Conservation (phyloP, 1,284 basidiomycete species). For the Singerocomus inundabilis region DNA sequence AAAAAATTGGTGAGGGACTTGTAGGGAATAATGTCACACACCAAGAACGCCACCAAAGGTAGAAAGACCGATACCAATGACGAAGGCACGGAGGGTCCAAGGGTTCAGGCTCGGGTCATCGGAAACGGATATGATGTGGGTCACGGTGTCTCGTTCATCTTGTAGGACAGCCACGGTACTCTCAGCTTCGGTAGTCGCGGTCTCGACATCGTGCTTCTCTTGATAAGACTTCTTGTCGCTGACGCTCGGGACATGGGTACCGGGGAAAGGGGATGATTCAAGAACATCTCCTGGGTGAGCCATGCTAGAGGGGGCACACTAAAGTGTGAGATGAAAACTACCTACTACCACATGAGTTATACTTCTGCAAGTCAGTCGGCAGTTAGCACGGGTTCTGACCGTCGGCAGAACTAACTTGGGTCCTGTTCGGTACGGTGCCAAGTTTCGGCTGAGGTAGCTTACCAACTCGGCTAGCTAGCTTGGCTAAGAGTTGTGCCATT, state of each 20-base stretch:
- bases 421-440: no score
- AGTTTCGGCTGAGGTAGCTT: no score
- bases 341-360: neutral
- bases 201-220: constrained; percentile 37
- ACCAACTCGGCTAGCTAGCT: no score
- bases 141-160: constrained; percentile 47
- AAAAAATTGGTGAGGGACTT: neutral
- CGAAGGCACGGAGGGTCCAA: constrained; percentile 55
- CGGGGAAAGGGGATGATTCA: neutral
- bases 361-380: no score
- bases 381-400: no score
- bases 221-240: constrained; percentile 35
- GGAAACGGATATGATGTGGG: constrained; percentile 49
- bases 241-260: constrained; percentile 8
- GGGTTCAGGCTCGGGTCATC: constrained; percentile 56
- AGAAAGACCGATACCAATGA: constrained; percentile 59
- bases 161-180: constrained; percentile 35
- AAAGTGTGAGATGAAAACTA: neutral
- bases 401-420: no score
- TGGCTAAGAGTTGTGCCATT: no score
- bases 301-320: constrained; percentile 12
- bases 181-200: constrained; percentile 19
- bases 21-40: constrained; percentile 9
- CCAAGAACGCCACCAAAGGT: constrained; percentile 56
- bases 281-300: constrained; percentile 6